Evolutionary conservation across 345 rosid species (phyloP).

Genomic region (Aquilaria malaccensis): DNA sequence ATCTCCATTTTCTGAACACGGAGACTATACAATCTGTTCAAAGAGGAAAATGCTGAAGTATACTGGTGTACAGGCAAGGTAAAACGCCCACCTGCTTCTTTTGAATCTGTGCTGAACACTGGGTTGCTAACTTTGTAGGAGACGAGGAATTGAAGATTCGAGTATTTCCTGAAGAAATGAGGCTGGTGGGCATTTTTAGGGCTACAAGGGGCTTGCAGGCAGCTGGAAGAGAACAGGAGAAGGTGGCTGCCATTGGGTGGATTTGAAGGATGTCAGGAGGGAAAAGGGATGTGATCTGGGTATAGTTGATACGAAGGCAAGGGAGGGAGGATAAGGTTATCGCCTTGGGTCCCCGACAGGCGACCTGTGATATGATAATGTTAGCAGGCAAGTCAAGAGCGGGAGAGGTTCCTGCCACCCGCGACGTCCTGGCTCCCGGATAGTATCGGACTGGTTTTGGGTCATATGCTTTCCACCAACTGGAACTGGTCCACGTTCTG

Average conservation of each 20-base stretch:
- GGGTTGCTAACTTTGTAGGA: slow-evolving; percentile 19
- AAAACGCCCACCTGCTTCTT: slow-evolving; percentile 30
- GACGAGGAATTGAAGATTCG: slow-evolving; percentile 17
- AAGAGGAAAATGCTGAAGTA: no score
- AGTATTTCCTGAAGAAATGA: slow-evolving; percentile 11
- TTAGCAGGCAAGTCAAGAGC: no score
- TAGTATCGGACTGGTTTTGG: no score
- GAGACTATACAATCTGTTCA: no score
- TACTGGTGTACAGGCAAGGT: no score
- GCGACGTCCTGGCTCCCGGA: no score
- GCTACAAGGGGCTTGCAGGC: slow-evolving; percentile 20
- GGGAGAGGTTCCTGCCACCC: no score
- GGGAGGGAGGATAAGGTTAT: slow-evolving; percentile 21
- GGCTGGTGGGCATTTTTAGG: slow-evolving; percentile 25
- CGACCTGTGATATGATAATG: no score
- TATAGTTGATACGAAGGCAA: background rate
- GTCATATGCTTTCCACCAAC: no score
- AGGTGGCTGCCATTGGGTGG: slow-evolving; percentile 35
- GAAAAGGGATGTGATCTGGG: slow-evolving; percentile 11
- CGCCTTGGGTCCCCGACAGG: background rate
- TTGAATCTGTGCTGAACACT: slow-evolving; percentile 28
- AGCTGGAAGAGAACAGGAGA: slow-evolving; percentile 38
- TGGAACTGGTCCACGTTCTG: no score
- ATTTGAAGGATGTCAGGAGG: slow-evolving; percentile 2
- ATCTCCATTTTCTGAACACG: no score